Conservation (phyloP, 352 stramenopile genomes). For the Stramenopiles sp. region DNA sequence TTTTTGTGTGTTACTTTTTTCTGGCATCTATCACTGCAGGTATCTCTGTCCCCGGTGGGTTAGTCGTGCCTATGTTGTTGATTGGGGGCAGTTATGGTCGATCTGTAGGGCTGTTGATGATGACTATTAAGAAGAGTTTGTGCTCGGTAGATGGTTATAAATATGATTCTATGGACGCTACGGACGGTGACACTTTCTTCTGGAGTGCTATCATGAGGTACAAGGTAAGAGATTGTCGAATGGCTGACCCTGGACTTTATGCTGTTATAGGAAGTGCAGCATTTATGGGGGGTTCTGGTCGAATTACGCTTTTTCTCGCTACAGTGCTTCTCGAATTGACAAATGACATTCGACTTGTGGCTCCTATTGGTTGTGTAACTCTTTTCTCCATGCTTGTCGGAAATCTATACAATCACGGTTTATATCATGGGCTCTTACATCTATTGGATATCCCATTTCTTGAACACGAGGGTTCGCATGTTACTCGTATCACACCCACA, state of each 20-base stretch:
- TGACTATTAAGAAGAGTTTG: no score
- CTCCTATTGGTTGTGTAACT: slow-evolving; percentile 84
- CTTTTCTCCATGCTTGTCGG: slow-evolving; percentile 79
- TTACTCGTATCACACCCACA: slow-evolving; percentile 17
- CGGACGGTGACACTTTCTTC: no score
- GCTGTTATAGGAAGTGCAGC: slow-evolving; percentile 71
- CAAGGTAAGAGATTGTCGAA: slow-evolving; percentile 16
- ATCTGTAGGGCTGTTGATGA: slow-evolving; percentile 5
- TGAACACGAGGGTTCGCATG: slow-evolving; percentile 56
- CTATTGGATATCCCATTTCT: slow-evolving; percentile 80
- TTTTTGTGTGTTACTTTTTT: slow-evolving; percentile 10
- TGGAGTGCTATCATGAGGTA: no score
- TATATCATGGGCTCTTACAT: slow-evolving; percentile 93
- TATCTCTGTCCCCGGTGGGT: slow-evolving; percentile 67
- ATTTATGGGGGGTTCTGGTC: slow-evolving; percentile 73
- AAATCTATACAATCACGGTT: slow-evolving; percentile 83
- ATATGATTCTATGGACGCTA: no score
- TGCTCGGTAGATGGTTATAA: no score
- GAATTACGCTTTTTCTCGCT: slow-evolving; percentile 91
- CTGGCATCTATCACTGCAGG: slow-evolving; percentile 45
- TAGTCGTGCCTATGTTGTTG: slow-evolving; percentile 29
- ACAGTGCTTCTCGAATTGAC: slow-evolving; percentile 93
- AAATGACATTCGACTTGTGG: slow-evolving; percentile 83
- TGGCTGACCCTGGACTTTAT: slow-evolving; percentile 58
- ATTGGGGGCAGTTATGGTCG: slow-evolving; percentile 7